phyloP scores from a whole-genome alignment of 1,139 yeast species.

The Groenewaldozyma auringiensis region DNA sequence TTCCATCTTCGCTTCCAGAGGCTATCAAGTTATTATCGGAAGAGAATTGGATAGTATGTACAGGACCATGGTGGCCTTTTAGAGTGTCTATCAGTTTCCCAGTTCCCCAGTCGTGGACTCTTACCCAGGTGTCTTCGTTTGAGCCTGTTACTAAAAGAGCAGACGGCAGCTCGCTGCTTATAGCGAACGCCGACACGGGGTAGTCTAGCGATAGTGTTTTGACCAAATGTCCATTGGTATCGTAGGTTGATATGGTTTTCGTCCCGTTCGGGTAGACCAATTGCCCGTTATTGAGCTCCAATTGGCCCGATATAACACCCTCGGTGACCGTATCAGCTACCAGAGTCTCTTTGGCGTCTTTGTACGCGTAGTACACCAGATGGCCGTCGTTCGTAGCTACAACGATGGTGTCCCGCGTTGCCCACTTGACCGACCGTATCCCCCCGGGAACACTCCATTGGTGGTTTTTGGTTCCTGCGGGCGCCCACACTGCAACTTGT shows the following conservation, averaged over 20 bases:
- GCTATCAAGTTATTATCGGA: constrained; percentile 40
- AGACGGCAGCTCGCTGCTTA: constrained; percentile 7
- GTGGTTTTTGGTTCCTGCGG: constrained; percentile 4
- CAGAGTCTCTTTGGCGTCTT: background rate
- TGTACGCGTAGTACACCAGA: too few species aligned
- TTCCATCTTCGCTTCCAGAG: constrained; percentile 64
- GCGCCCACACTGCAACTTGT: constrained; percentile 22
- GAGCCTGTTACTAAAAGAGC: constrained; percentile 28
- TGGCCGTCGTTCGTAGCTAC: too few species aligned
- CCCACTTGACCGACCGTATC: constrained; percentile 19
- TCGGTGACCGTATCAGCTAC: constrained; percentile 9
- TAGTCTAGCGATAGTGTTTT: constrained; percentile 25
- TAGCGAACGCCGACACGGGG: constrained; percentile 26
- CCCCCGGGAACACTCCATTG: constrained; percentile 20
- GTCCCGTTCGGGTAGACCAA: constrained; percentile 22
- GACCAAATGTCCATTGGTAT: constrained; percentile 18
- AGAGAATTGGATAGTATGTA: constrained; percentile 31
- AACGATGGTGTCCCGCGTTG: constrained; percentile 8
- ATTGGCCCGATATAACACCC: constrained; percentile 26
- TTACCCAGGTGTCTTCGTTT: constrained; percentile 30
- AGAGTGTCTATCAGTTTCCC: constrained; percentile 26
- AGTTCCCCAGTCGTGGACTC: constrained; percentile 28
- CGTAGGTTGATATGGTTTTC: constrained; percentile 22
- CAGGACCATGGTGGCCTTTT: constrained; percentile 36
- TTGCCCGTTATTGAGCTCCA: constrained; percentile 20